Percentiles rank a stretch among this genome's conserved stretches.
Conservation (phyloP, 345 rosid genomes). For the Populus davidiana region DNA sequence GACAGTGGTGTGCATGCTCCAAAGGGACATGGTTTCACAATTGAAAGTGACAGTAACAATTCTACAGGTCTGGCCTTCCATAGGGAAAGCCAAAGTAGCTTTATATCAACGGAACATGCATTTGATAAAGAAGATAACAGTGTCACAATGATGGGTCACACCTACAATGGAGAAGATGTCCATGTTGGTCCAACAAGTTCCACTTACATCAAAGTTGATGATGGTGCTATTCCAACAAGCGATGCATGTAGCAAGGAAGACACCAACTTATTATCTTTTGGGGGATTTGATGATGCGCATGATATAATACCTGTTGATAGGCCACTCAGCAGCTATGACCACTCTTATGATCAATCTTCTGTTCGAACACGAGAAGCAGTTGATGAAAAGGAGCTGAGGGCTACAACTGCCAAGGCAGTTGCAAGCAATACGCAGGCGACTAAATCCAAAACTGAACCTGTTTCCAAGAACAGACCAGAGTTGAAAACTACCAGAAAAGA, state of each 20-base stretch:
- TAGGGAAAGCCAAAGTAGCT: slow-evolving; percentile 43
- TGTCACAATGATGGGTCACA: slow-evolving; percentile 45
- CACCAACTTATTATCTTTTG: slow-evolving; percentile 56
- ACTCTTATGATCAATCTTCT: slow-evolving; percentile 42
- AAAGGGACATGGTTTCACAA: slow-evolving; percentile 36
- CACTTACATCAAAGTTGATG: slow-evolving; percentile 38
- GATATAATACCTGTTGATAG: slow-evolving; percentile 42
- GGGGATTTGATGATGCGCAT: slow-evolving; percentile 48
- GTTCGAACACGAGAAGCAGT: slow-evolving; percentile 41
- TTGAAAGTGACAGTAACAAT: slow-evolving; percentile 34
- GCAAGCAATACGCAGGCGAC: slow-evolving; percentile 26
- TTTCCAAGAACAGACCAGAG: slow-evolving; percentile 54
- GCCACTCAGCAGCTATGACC: slow-evolving; percentile 41
- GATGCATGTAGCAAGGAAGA: slow-evolving; percentile 51
- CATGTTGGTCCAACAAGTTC: slow-evolving; percentile 28
- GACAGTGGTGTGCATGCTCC: slow-evolving; percentile 35
- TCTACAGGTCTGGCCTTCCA: slow-evolving; percentile 39
- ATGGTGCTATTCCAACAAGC: slow-evolving; percentile 24
- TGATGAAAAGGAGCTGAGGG: slow-evolving; percentile 38
- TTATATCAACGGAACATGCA: slow-evolving; percentile 34
- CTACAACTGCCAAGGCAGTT: slow-evolving; percentile 33
- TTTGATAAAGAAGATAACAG: slow-evolving; percentile 41
- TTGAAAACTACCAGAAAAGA: slow-evolving; percentile 60
- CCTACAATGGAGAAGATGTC: slow-evolving; percentile 35
- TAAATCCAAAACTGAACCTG: slow-evolving; percentile 48